These are phyloP conservation scores for Nemophila menziesii DNA, from an alignment of 257 asterid genomes.

Conservation along the genomic window DNA sequence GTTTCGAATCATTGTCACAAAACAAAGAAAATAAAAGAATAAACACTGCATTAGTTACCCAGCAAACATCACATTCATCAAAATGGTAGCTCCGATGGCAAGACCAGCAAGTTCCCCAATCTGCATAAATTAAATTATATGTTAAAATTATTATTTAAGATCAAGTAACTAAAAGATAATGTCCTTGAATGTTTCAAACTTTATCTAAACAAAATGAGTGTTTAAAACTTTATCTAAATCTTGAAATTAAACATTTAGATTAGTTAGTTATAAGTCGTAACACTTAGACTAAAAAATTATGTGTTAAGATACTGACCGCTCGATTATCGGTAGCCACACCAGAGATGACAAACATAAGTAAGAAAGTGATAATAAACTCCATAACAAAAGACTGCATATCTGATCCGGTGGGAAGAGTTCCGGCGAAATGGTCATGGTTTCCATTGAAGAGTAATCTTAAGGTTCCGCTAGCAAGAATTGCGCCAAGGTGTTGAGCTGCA, in stretches of 20 bases:
- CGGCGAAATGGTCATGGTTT: slow-evolving; percentile 52
- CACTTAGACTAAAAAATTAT: not conserved
- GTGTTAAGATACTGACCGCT: slow-evolving; percentile 56
- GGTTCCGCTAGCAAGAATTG: slow-evolving; percentile 78
- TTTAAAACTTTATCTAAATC: too few species aligned
- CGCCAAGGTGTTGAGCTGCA: slow-evolving; percentile 51
- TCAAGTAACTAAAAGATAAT: too few species aligned
- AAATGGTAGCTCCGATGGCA: slow-evolving; percentile 63
- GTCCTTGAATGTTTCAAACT: too few species aligned
- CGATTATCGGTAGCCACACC: slow-evolving; percentile 88
- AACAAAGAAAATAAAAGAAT: not conserved
- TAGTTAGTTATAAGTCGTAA: not conserved
- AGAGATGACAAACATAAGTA: slow-evolving; percentile 88
- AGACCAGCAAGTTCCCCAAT: slow-evolving; percentile 70
- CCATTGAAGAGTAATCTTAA: slow-evolving; percentile 61
- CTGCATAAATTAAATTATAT: too few species aligned
- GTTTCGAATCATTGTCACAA: too few species aligned
- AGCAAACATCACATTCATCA: slow-evolving; percentile 62
- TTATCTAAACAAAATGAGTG: too few species aligned
- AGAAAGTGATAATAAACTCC: slow-evolving; percentile 79
- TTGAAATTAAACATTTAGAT: too few species aligned
- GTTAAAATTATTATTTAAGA: too few species aligned
- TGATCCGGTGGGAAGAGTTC: slow-evolving; percentile 55
- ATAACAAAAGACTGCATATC: slow-evolving; percentile 49
- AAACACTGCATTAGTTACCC: too few species aligned